Percentiles rank a stretch among this genome's conserved stretches.
phyloP scores from a whole-genome alignment of 2,329 filamentous ascomycete genomes.

The Juglanconis sp. region DNA sequence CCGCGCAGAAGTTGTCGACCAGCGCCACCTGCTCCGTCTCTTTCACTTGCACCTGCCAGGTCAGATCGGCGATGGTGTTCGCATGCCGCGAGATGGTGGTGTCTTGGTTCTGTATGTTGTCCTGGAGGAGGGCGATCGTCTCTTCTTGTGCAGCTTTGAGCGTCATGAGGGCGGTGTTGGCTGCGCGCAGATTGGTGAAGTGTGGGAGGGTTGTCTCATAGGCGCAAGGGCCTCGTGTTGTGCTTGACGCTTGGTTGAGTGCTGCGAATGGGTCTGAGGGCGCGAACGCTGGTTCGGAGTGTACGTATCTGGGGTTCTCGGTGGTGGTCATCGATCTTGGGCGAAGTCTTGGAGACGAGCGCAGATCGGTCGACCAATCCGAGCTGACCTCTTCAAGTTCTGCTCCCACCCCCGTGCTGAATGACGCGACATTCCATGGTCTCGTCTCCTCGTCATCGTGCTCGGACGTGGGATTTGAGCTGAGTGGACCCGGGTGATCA shows the following conservation, averaged over 20 bases:
- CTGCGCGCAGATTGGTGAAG: background rate
- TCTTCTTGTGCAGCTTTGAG: background rate
- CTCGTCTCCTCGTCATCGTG: background rate
- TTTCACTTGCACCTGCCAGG: background rate
- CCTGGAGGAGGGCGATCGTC: slow-evolving; percentile 1
- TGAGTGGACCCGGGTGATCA: background rate
- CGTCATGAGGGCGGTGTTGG: slow-evolving; percentile 1
- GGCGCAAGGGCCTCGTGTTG: too few species aligned
- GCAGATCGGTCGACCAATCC: background rate
- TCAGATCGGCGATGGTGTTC: slow-evolving; percentile 2
- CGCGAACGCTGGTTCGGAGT: too few species aligned
- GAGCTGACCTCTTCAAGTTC: background rate
- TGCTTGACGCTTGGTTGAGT: too few species aligned
- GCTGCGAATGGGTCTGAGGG: too few species aligned
- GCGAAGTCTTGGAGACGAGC: too few species aligned
- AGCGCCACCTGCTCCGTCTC: slow-evolving; percentile 4
- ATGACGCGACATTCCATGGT: too few species aligned
- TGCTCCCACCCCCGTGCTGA: background rate
- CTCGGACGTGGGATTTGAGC: background rate
- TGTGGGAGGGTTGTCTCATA: background rate
- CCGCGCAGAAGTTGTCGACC: slow-evolving; percentile 6
- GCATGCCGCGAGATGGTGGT: background rate
- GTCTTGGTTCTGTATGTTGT: background rate
- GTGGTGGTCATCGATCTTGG: too few species aligned
- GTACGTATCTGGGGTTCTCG: too few species aligned